These are phyloP conservation scores for Fusarium mangiferae DNA, from an alignment of 2,329 filamentous ascomycete species.

Conservation along the genomic window DNA sequence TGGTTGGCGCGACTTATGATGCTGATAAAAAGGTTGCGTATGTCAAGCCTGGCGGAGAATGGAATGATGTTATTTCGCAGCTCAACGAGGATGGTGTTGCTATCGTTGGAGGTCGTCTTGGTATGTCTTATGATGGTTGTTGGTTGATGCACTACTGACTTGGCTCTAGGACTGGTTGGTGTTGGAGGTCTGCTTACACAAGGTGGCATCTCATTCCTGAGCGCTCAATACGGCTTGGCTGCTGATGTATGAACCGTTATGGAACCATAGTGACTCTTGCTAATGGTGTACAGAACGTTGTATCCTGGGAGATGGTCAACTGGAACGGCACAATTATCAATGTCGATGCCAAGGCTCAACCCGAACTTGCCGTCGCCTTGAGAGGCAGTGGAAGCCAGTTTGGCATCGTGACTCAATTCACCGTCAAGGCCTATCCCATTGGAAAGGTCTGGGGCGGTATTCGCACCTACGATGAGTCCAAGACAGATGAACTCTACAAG, in stretches of 20 bases:
- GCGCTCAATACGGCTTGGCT: conserved; percentile 19
- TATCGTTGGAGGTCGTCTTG: conserved; percentile 3
- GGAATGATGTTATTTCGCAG: conserved; percentile 21
- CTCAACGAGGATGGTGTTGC: conserved; percentile 3
- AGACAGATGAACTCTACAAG: conserved; percentile 11
- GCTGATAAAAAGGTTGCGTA: conserved; percentile 7
- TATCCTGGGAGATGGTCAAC: conserved; percentile 17
- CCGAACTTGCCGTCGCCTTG: conserved; percentile 12
- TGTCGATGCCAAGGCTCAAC: background rate
- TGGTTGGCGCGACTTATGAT: conserved; percentile 12
- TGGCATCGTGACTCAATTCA: conserved; percentile 9
- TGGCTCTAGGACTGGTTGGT: background rate
- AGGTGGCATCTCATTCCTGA: conserved; percentile 22
- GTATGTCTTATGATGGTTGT: background rate
- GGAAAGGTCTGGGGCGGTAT: conserved; percentile 17
- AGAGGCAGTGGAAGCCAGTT: conserved; percentile 25
- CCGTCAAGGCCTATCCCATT: background rate
- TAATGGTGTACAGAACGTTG: background rate
- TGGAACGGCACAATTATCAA: conserved; percentile 18
- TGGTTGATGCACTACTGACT: background rate
- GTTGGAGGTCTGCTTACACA: conserved; percentile 9
- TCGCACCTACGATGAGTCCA: conserved; percentile 1
- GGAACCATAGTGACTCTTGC: fast-evolving
- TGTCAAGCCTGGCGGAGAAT: conserved; percentile 24
- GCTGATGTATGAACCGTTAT: background rate